These are phyloP conservation scores for Trametes polyzona DNA, from an alignment of 1,284 basidiomycete genomes.

Conservation along the genomic window DNA sequence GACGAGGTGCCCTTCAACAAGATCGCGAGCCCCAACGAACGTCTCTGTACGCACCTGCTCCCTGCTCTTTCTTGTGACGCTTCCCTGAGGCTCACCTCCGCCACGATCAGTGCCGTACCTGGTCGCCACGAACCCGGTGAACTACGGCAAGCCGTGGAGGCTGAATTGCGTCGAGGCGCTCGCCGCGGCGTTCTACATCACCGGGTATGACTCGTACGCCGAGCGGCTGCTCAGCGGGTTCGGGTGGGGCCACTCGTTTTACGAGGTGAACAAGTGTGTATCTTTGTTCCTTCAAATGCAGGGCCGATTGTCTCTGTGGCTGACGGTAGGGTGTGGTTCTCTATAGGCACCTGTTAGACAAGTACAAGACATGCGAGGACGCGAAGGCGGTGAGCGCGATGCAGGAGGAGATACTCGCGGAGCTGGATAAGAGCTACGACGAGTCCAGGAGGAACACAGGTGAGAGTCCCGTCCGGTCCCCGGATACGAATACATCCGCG, in stretches of 20 bases:
- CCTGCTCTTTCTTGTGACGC: too few relatives aligned
- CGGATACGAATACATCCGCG: too few relatives aligned
- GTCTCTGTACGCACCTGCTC: conserved; percentile 79
- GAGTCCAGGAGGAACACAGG: conserved; percentile 57
- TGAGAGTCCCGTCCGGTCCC: conserved; percentile 29
- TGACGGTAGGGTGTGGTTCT: not conserved
- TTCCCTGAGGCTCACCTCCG: too few relatives aligned
- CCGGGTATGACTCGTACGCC: conserved; percentile 82
- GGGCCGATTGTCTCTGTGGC: not conserved
- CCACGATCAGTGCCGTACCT: conserved; percentile 98
- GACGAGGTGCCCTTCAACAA: conserved; percentile 95
- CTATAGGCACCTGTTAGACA: conserved; percentile 47
- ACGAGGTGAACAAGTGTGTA: conserved; percentile 77
- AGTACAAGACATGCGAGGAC: conserved; percentile 72
- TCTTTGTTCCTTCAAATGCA: not conserved
- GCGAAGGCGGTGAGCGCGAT: conserved; percentile 65
- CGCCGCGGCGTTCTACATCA: conserved; percentile 91
- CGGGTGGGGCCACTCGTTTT: conserved; percentile 89
- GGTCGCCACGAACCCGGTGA: conserved; percentile 91
- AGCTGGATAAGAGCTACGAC: conserved; percentile 68
- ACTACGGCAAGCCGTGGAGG: conserved; percentile 94
- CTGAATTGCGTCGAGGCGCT: conserved; percentile 93
- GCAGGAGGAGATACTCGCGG: conserved; percentile 77
- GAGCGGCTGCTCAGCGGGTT: conserved; percentile 79
- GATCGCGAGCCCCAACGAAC: conserved; percentile 91